phyloP scores from a whole-genome alignment of 2,329 filamentous ascomycete species.

The Xylaria sp. region DNA sequence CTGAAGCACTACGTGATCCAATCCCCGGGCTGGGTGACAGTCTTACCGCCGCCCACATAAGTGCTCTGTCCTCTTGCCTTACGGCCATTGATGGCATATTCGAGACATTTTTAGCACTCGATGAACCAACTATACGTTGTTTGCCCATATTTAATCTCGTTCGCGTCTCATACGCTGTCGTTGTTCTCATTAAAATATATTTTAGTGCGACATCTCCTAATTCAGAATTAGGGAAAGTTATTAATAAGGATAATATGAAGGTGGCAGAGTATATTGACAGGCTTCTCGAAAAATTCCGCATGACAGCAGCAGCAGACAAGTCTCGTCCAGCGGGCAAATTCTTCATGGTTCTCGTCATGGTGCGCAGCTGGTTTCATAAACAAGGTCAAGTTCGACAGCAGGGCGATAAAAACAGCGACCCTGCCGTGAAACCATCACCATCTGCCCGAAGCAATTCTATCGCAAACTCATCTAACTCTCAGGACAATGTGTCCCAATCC shows the following conservation, averaged over 20 bases:
- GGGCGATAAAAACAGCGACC: conserved; percentile 34
- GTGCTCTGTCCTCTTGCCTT: conserved; percentile 74
- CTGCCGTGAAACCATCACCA: conserved; percentile 20
- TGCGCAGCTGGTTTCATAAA: conserved; percentile 75
- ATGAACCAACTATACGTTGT: conserved; percentile 67
- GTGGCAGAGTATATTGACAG: conserved; percentile 73
- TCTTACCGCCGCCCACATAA: conserved; percentile 70
- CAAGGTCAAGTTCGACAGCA: conserved; percentile 50
- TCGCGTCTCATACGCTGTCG: conserved; percentile 75
- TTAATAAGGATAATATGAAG: conserved; percentile 74
- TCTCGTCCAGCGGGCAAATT: conserved; percentile 77
- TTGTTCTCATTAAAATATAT: conserved; percentile 79
- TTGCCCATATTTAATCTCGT: conserved; percentile 78
- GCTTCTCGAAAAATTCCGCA: conserved; percentile 75
- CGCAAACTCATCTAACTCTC: not conserved
- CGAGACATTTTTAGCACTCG: conserved; percentile 71
- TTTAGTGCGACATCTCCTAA: conserved; percentile 72
- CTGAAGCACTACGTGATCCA: conserved; percentile 58
- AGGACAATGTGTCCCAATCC: conserved; percentile 12
- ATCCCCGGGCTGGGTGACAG: conserved; percentile 54
- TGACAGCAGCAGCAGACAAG: conserved; percentile 70
- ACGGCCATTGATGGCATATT: conserved; percentile 74
- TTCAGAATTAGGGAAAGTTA: conserved; percentile 75
- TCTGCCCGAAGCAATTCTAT: conserved; percentile 1
- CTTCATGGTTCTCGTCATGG: conserved; percentile 74